A percentile compares a stretch with the other conserved stretches of the same genome.
These are phyloP conservation scores for Citrus cavaleriei DNA, from an alignment of 345 rosid genomes.

Conservation along the genomic window DNA sequence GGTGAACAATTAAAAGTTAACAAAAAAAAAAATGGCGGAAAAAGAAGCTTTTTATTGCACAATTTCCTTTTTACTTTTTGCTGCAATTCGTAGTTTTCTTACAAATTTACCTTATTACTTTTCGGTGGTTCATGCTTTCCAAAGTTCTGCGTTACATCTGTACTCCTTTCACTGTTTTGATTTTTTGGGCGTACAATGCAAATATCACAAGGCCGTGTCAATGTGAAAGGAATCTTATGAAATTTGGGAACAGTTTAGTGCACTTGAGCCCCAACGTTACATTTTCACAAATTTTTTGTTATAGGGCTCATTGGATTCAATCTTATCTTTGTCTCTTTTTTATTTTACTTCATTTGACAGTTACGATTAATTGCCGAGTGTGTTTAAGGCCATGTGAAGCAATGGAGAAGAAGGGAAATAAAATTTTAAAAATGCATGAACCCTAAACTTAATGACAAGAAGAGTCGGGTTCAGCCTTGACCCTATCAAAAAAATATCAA, in stretches of 20 bases:
- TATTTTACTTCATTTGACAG: not conserved
- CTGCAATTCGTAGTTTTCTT: not conserved
- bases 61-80: not conserved
- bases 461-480: not conserved
- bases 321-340: constrained; percentile 3
- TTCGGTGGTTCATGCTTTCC: constrained; percentile 7
- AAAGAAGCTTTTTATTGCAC: not conserved
- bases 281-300: not conserved
- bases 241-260: not conserved
- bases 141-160: not conserved
- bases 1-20: not conserved
- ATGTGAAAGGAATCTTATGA: not conserved
- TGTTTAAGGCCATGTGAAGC: constrained; percentile 12
- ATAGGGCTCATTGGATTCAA: not conserved
- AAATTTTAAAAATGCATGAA: not conserved
- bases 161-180: not conserved
- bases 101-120: not conserved
- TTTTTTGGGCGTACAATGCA: not conserved
- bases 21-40: not conserved
- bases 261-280: not conserved
- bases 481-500: constrained; percentile 7
- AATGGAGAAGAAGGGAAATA: not conserved
- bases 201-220: not conserved
- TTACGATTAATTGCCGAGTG: not conserved
- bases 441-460: not conserved